These are phyloP conservation scores for Penicillium riverlandense DNA, from an alignment of 495 filamentous ascomycete genomes.

Conservation along the genomic window DNA sequence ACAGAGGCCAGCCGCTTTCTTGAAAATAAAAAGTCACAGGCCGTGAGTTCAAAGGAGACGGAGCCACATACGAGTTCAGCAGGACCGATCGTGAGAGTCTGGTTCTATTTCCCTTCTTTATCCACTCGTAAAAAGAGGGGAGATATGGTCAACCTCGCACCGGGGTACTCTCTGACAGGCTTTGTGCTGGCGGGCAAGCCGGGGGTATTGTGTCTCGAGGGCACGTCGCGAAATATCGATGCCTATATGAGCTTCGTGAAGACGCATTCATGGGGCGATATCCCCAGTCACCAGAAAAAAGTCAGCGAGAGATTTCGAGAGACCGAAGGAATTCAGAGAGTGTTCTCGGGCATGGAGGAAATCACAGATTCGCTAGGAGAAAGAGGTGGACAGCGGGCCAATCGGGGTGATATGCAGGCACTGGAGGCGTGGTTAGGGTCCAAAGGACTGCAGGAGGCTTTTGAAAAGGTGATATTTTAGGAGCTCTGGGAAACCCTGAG, in stretches of 20 bases:
- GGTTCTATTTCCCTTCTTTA: constrained; percentile 37
- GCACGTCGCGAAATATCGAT: constrained; percentile 24
- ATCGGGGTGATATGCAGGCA: constrained; percentile 41
- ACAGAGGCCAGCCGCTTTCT: constrained; percentile 16
- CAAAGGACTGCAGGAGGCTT: constrained; percentile 26
- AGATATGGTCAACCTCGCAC: constrained; percentile 31
- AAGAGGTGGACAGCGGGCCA: constrained; percentile 30
- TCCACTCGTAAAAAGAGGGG: constrained; percentile 31
- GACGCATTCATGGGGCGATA: constrained; percentile 39
- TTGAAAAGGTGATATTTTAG: constrained; percentile 34
- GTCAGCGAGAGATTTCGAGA: constrained; percentile 34
- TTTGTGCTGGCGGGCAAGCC: constrained; percentile 37
- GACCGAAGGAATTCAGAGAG: constrained; percentile 20
- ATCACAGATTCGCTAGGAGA: constrained; percentile 34
- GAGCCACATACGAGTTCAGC: neutral
- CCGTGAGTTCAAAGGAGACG: neutral
- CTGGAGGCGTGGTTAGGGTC: constrained; percentile 28
- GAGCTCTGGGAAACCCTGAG: too few species aligned
- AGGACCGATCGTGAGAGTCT: constrained; percentile 24
- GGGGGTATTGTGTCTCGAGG: constrained; percentile 34
- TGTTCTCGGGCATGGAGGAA: constrained; percentile 31
- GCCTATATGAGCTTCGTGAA: constrained; percentile 38
- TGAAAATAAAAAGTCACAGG: constrained; percentile 11
- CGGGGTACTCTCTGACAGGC: constrained; percentile 26
- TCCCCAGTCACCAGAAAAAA: constrained; percentile 37